Conservation (phyloP, 495 filamentous ascomycete genomes). For the Baudoinia panamericana region DNA sequence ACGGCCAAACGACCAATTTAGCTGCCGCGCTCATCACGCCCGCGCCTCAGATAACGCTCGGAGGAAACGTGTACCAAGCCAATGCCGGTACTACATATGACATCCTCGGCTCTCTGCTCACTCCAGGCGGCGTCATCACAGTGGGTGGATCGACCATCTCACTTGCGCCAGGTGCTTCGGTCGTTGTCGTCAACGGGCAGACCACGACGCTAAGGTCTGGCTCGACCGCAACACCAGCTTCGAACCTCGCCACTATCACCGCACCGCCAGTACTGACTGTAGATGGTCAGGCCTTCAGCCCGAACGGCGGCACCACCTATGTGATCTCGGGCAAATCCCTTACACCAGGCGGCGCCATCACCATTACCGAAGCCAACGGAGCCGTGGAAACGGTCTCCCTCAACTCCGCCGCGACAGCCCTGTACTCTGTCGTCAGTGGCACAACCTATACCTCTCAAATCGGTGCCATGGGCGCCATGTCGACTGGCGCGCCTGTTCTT, state of each 20-base stretch:
- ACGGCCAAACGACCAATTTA: constrained; percentile 22
- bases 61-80: constrained; percentile 21
- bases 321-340: constrained; percentile 15
- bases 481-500: constrained; percentile 16
- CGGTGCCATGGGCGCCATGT: constrained; percentile 3
- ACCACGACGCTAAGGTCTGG: constrained; percentile 12
- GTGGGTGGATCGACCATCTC: constrained; percentile 26
- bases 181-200: constrained; percentile 24
- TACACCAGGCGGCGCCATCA: constrained; percentile 17
- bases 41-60: constrained; percentile 15
- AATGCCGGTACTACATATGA: constrained; percentile 24
- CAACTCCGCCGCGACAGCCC: constrained; percentile 9
- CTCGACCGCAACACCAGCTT: constrained; percentile 2
- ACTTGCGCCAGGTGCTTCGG: constrained; percentile 20
- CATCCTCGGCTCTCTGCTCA: constrained; percentile 25
- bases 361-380: constrained; percentile 6
- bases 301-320: constrained; percentile 14
- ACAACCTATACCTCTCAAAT: constrained; percentile 6
- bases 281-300: constrained; percentile 4
- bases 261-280: constrained; percentile 14
- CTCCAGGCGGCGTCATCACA: constrained; percentile 26
- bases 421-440: constrained; percentile 3
- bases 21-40: constrained; percentile 14
- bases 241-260: constrained; percentile 13
- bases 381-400: constrained; percentile 11